Percentiles rank a stretch among this genome's conserved stretches.
Evolutionary conservation across 768 basidiomycete species (phyloP).

Genomic region (Lactifluus rugatus): DNA sequence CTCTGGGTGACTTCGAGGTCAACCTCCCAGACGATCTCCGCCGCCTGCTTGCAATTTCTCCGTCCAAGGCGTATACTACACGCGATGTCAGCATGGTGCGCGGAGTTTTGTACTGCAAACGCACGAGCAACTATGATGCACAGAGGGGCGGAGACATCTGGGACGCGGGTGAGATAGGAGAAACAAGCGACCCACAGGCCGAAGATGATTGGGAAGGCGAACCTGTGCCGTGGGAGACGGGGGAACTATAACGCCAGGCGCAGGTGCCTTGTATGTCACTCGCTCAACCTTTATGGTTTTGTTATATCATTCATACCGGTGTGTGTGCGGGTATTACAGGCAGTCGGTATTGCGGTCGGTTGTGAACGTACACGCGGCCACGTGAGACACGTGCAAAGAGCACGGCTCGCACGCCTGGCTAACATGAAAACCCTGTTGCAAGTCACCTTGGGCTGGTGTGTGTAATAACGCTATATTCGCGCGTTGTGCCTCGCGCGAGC

Average conservation of each 20-base stretch:
- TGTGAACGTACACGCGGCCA: conserved; percentile 14
- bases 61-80: conserved; percentile 27
- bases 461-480: neutral
- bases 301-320: conserved; percentile 10
- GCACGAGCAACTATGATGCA: conserved; percentile 49
- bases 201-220: conserved; percentile 63
- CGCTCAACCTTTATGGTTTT: conserved; percentile 16
- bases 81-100: conserved; percentile 38
- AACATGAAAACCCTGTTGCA: neutral
- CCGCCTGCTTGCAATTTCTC: conserved; percentile 52
- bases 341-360: neutral
- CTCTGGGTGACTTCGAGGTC: conserved; percentile 36
- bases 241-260: conserved; percentile 44
- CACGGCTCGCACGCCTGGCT: neutral
- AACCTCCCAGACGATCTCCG: conserved; percentile 59
- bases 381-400: conserved; percentile 19
- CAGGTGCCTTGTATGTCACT: conserved; percentile 23
- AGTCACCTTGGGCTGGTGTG: conserved; percentile 6
- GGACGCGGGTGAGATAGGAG: conserved; percentile 59
- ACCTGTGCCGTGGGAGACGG: conserved; percentile 73
- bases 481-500: conserved; percentile 7
- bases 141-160: conserved; percentile 63
- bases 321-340: conserved; percentile 5
- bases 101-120: conserved; percentile 48
- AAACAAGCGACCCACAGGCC: conserved; percentile 22